Evolutionary conservation across 2,329 filamentous ascomycete species (phyloP).

Genomic region (Metarhizium brunneum): DNA sequence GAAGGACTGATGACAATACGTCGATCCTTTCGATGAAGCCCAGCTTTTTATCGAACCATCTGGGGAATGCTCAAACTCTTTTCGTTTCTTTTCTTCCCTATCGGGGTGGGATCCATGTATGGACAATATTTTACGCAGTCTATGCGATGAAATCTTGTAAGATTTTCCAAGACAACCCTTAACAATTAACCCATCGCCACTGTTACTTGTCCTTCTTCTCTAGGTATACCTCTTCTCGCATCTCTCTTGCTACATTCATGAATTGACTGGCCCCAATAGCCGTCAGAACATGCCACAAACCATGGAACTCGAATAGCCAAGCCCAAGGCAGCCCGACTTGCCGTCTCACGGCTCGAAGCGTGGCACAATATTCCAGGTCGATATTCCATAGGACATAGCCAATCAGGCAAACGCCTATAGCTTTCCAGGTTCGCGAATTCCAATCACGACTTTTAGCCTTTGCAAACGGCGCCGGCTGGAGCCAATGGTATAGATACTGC

Average conservation of each 20-base stretch:
- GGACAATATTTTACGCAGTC: too few species aligned
- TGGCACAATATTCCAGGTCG: constrained; percentile 27
- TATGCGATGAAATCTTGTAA: too few species aligned
- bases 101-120: too few species aligned
- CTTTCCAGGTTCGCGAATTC: background rate
- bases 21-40: background rate
- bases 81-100: background rate
- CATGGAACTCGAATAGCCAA: constrained; percentile 49
- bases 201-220: background rate
- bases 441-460: background rate
- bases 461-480: background rate
- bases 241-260: constrained; percentile 22
- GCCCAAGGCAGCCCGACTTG: constrained; percentile 43
- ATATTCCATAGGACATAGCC: constrained; percentile 11
- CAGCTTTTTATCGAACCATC: background rate
- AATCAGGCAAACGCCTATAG: background rate
- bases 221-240: constrained; percentile 3
- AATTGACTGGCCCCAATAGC: constrained; percentile 40
- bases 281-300: constrained; percentile 57
- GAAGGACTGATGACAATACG: background rate
- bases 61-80: background rate
- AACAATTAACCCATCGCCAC: background rate
- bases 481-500: background rate
- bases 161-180: too few species aligned
- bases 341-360: constrained; percentile 34